Base-by-base conservation (phyloP, 1,139 yeast species). In the Meyerozyma elateridarum region DNA sequence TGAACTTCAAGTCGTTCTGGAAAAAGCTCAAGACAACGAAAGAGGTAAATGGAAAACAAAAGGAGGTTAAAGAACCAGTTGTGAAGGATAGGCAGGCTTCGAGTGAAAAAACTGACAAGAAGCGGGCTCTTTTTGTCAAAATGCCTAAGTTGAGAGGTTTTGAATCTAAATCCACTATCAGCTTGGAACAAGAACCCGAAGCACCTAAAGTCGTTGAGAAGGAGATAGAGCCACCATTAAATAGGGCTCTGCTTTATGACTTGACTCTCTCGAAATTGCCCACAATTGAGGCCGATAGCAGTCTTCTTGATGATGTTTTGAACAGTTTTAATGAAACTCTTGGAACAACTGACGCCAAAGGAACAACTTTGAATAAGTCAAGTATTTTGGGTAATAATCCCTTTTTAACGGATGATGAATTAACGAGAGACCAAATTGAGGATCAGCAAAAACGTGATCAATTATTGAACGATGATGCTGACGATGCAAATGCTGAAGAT, bases 391-490 rank as follows among this genome's bases (percentile, higher is more conserved):
- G 49, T n/a, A 53, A 49, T 25, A 62, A 57, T 20, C 67, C 67
- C 21, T 60, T 64, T 37, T 54, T 68, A 36, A 54, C 52, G 33
- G 73, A 68, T 46, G 73, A 67, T 37, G 73, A 68, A 39, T 57
- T 68, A 36, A 61, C 70, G 2, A 48, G 46, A 26, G 73, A 56
- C 22, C 73, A 66, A 42, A 66, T 68, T 29, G 56, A 52, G 28
- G 71, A 67, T 39, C 72, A 63, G 38, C 61, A 63, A 39, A 39
- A 33, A 16, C 39, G 31, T 5, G 31, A 33, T n/a, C 38, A 45
- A 6, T 34, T 42, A 16, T 34, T 47, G 5, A 44, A 39, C 13
- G 54, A 51, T 29, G 51, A 44, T 9, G 30, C 15, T 16, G 30
- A 25, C 15, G 29, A 17, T 15, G 15, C 28, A 29, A 8, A n/a